Evolutionary conservation across 306 rosid species (phyloP).

Genomic region (Rosa chinensis): DNA sequence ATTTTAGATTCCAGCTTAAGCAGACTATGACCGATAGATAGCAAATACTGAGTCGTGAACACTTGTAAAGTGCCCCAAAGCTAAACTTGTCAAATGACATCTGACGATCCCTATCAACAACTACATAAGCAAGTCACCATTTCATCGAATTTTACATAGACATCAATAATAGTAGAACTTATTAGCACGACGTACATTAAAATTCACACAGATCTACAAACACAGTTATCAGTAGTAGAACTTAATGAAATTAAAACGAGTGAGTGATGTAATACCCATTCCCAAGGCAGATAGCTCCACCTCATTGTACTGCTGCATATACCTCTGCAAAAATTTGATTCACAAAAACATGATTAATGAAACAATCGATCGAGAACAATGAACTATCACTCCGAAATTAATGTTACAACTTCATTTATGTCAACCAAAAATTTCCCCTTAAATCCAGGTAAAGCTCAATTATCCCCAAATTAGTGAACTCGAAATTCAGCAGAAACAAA

Average conservation of each 20-base stretch:
- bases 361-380: not conserved
- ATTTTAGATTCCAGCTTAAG: not conserved
- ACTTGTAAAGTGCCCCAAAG: not conserved
- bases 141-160: not conserved
- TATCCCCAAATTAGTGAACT: constrained; percentile 1
- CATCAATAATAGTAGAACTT: not conserved
- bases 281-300: constrained; percentile 54
- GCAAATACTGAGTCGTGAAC: not conserved
- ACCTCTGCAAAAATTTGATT: constrained; percentile 30
- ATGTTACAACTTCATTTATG: not conserved
- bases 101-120: not conserved
- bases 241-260: not conserved
- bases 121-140: not conserved
- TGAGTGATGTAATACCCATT: constrained; percentile 39
- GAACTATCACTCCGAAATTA: not conserved
- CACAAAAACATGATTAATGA: constrained; percentile 3
- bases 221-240: not conserved
- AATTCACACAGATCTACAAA: not conserved
- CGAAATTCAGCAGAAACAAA: not conserved
- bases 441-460: not conserved
- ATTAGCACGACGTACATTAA: not conserved
- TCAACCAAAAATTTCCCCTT: not conserved
- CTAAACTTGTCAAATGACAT: not conserved
- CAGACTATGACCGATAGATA: not conserved
- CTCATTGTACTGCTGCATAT: constrained; percentile 49